Evolutionary conservation across 2,329 filamentous ascomycete genomes (phyloP), one percentile per base, ranked within the genome.

Genomic region (Pyrenochaeta sp.): DNA sequence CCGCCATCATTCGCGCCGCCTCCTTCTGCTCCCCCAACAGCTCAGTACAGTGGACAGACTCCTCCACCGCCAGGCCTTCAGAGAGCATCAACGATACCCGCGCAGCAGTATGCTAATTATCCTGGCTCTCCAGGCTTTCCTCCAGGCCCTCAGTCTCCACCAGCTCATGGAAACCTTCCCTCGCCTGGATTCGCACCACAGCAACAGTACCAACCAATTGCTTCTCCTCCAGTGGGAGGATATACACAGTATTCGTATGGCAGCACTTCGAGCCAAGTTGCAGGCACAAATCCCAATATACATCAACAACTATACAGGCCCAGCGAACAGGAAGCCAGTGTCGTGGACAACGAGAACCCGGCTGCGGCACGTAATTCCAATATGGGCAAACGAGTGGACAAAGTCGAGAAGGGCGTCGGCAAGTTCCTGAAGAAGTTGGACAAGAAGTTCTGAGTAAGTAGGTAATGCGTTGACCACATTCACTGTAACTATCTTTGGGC

Each of bases 371-470:
- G 56, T 30, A 66, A 72, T 48, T 81, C 77, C 72, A 82, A 79
- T 63, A 69, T 90, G 20, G 87, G 88, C 59, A 81, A 85, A 65
- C 80, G 82, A 48, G 83, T 86, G 0, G 84, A 82, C 19, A 79
- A 82, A 58, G 59, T 90, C 22, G 88, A 91, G 73, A 84, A 84
- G 67, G 85, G 86, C 1, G 81, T 90, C 4, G 81, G 83, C 19
- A 83, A 85, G 6, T 86, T 90, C 76, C 70, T 91, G 54, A 90
- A 87, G 79, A 89, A 86, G 73, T 80, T 91, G 69, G 88, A 91
- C 74, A 90, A 89, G 82, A 88, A 84, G 65, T 85, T 87, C 34
- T 62, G 39, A 53, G 9, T 22, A 32, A 37, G n/a, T n/a, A n/a
- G n/a, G n/a, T n/a, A n/a, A n/a, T n/a, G n/a, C n/a, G n/a, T n/a